Conservation (phyloP, 139 green algal genomes). For the Picochlorum sp. region DNA sequence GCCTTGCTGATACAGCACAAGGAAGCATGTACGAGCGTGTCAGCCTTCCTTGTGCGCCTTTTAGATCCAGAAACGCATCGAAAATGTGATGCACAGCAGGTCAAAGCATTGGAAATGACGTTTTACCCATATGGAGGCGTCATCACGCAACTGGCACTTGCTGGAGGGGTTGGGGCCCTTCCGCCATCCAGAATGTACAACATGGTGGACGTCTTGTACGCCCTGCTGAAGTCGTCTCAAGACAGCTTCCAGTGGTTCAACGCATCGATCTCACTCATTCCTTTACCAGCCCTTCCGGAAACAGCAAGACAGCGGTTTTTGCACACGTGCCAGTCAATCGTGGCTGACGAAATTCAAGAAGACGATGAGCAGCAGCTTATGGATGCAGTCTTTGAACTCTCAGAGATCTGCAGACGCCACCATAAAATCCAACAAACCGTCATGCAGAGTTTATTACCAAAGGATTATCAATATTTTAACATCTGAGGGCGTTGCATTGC, state of each 20-base stretch:
- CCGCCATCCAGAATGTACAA: constrained; percentile 33
- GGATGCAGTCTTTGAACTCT: constrained; percentile 48
- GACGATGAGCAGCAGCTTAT: constrained; percentile 27
- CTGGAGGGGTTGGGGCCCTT: constrained; percentile 39
- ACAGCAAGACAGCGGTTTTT: constrained; percentile 43
- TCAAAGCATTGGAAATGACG: constrained; percentile 14
- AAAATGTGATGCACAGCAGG: constrained; percentile 10
- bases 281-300: constrained; percentile 27
- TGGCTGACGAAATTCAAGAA: constrained; percentile 10
- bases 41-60: constrained; percentile 53
- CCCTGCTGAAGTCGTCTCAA: constrained; percentile 32
- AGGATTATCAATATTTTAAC: constrained; percentile 38
- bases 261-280: constrained; percentile 36
- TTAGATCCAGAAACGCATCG: constrained; percentile 23
- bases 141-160: constrained; percentile 44
- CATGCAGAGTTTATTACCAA: constrained; percentile 50
- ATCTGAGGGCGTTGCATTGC: not conserved
- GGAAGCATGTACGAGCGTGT: constrained; percentile 57
- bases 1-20: constrained; percentile 48
- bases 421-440: constrained; percentile 29
- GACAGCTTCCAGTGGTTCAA: constrained; percentile 41
- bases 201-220: constrained; percentile 39
- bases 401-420: constrained; percentile 57
- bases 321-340: constrained; percentile 14
- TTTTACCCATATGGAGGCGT: constrained; percentile 24